Percentiles rank a stretch among this genome's conserved stretches.
Evolutionary conservation across 495 filamentous ascomycete species (phyloP).

Genomic region (Hypoxylon perforatum): DNA sequence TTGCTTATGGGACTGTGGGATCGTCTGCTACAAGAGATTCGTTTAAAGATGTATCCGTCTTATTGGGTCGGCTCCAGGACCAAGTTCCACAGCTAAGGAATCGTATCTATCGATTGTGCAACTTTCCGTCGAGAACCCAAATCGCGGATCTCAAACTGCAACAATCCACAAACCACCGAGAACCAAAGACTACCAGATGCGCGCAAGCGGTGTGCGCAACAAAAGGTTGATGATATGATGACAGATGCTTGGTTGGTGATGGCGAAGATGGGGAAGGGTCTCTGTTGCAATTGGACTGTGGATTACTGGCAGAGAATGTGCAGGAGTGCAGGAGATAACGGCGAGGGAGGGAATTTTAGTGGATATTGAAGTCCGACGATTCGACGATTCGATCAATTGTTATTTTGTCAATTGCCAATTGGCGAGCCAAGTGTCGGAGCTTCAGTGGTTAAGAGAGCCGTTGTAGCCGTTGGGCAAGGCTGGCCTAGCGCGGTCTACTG

Average conservation of each 20-base stretch:
- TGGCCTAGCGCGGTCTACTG: slow-evolving; percentile 11
- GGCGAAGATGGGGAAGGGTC: not conserved
- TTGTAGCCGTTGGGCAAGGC: slow-evolving; percentile 7
- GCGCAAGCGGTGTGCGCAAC: slow-evolving; percentile 24
- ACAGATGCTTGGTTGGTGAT: slow-evolving; percentile 7
- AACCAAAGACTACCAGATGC: slow-evolving; percentile 8
- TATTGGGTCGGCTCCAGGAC: slow-evolving; percentile 21
- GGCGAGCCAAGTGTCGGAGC: slow-evolving; percentile 28
- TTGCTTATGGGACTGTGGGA: slow-evolving; percentile 29
- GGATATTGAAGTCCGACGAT: slow-evolving; percentile 3
- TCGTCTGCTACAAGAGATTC: slow-evolving; percentile 12
- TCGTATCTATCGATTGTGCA: slow-evolving; percentile 24
- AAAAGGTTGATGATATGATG: slow-evolving; percentile 16
- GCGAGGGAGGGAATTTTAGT: slow-evolving; percentile 5
- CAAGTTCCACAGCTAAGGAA: slow-evolving; percentile 36
- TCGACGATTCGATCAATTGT: too few relatives aligned
- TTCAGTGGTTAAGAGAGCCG: slow-evolving; percentile 21
- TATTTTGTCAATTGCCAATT: slow-evolving; percentile 35
- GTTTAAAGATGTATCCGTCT: slow-evolving; percentile 6
- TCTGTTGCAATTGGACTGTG: slow-evolving; percentile 22
- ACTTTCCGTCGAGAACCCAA: slow-evolving; percentile 5
- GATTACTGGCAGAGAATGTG: not conserved
- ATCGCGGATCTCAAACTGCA: slow-evolving; percentile 1
- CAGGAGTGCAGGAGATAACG: slow-evolving; percentile 8
- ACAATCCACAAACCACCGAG: too few relatives aligned